Base-by-base conservation (phyloP, 78 protist genomes). In the Dictyostelium brefeldianum region DNA sequence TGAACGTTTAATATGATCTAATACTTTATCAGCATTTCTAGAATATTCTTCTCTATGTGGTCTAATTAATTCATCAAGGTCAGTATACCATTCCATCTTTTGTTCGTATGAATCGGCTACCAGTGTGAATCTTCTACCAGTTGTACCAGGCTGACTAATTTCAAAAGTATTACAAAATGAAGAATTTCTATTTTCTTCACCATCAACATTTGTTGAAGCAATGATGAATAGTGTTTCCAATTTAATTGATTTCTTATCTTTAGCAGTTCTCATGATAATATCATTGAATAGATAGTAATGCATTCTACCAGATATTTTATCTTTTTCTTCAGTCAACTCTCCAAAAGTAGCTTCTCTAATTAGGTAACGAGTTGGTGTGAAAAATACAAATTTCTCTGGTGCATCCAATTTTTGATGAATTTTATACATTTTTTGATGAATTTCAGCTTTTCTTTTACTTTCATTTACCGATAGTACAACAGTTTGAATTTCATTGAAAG, bases 61-160 rank as follows among this genome's bases (percentile, higher is more conserved):
- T 22, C 78, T 22, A n/a, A 77, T 87, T 4, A 87, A 17, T 20
- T 56, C 62, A 29, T 87, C 85, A 17, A 87, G 46, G 18, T 87
- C 93, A 8, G 83, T 77, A 46, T 59, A 25, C 93, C 93, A 87
- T 51, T 87, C 93, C 93, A 87, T 87, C 56, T 87, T 87, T 78
- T 87, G 93, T 51, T 87, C 93, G 10, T 87, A 87, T 20, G 93
- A 48, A 14, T 87, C 93, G 0, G 62, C 67, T 0, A 77, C 84
- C 54, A 87, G 12, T 17, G 93, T 87, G 22, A 87, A 87, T 25
- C 80, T 87, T 48, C 93, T 36, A 65, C 93, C 93, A 1, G 75
- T 74, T 4, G 83, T 74, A 25, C 93, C 93, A 1, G 80, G 50
- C n/a, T 77, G 84, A 9, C 74, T 46, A 36, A 87, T 27, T 47